A percentile compares a stretch with the other conserved stretches of the same genome.
Evolutionary conservation across 1,284 basidiomycete species (phyloP).

Genomic region (Cutaneotrichosporon sp.): DNA sequence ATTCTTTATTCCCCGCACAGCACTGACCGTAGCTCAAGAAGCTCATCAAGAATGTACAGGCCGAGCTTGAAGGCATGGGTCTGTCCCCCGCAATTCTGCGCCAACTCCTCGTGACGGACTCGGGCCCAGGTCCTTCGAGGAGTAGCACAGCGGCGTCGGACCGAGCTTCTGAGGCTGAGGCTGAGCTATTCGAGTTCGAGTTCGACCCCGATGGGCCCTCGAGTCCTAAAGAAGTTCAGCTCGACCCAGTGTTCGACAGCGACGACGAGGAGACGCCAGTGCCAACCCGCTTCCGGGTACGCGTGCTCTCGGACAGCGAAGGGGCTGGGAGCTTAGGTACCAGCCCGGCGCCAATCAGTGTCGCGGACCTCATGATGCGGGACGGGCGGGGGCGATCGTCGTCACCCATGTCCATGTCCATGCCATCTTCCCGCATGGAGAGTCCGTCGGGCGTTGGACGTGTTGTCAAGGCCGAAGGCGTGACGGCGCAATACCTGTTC

Average conservation of each 20-base stretch:
- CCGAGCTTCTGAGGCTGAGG: constrained; percentile 13
- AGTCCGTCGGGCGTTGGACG: background rate
- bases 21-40: constrained; percentile 72
- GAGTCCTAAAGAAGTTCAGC: constrained; percentile 29
- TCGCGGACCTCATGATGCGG: constrained; percentile 34
- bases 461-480: constrained; percentile 27
- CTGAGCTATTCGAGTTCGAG: constrained; percentile 46
- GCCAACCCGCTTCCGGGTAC: constrained; percentile 33
- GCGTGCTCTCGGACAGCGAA: constrained; percentile 27
- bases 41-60: constrained; percentile 80
- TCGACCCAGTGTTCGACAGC: constrained; percentile 34
- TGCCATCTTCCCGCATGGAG: background rate
- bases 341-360: constrained; percentile 33
- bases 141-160: background rate
- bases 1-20: background rate
- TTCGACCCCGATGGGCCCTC: constrained; percentile 39
- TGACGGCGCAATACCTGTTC: constrained; percentile 52
- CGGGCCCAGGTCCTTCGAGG: background rate
- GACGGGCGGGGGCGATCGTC: background rate
- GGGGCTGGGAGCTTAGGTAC: background rate
- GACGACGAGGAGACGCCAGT: constrained; percentile 16
- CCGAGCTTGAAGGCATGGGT: constrained; percentile 76
- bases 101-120: constrained; percentile 54
- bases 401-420: background rate
- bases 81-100: constrained; percentile 64